Percentiles rank a stretch among this genome's conserved stretches.
phyloP scores from a whole-genome alignment of 768 basidiomycete species.

The Termitomyces sp. region DNA sequence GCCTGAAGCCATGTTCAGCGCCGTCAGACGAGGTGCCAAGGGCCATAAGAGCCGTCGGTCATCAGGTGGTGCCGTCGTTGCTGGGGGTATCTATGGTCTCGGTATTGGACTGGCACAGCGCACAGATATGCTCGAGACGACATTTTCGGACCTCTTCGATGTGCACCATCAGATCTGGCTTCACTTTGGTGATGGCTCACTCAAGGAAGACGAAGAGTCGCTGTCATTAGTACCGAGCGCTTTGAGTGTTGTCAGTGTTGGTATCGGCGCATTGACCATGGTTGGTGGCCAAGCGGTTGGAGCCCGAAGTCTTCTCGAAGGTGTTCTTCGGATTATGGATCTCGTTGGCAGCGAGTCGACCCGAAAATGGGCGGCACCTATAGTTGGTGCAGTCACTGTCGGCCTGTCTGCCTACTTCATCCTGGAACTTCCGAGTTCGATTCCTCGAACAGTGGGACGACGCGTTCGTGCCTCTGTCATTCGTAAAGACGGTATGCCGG shows the following conservation, averaged over 20 bases:
- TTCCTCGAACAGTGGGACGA: slow-evolving; percentile 87
- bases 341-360: slow-evolving; percentile 75
- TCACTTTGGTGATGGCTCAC: slow-evolving; percentile 54
- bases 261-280: slow-evolving; percentile 85
- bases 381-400: slow-evolving; percentile 70
- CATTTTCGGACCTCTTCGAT: slow-evolving; percentile 83
- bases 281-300: slow-evolving; percentile 82
- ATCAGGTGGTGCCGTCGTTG: slow-evolving; percentile 52
- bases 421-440: slow-evolving; percentile 79
- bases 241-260: slow-evolving; percentile 67
- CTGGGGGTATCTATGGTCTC: slow-evolving; percentile 75
- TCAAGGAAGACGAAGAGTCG: slow-evolving; percentile 24
- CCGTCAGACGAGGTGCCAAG: slow-evolving; percentile 38
- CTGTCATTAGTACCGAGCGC: slow-evolving; percentile 46
- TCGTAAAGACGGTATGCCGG: slow-evolving; percentile 32
- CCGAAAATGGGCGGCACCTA: slow-evolving; percentile 84
- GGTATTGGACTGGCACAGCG: slow-evolving; percentile 80
- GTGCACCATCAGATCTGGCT: slow-evolving; percentile 73
- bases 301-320: slow-evolving; percentile 71
- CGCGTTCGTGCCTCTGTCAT: slow-evolving; percentile 67
- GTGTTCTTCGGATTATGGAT: slow-evolving; percentile 69
- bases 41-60: slow-evolving; percentile 33
- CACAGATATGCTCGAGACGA: slow-evolving; percentile 72
- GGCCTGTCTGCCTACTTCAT: slow-evolving; percentile 79
- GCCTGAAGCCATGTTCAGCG: slow-evolving; percentile 96